Base-by-base conservation (phyloP, 2,329 filamentous ascomycete genomes). In the Aureobasidium musti region DNA sequence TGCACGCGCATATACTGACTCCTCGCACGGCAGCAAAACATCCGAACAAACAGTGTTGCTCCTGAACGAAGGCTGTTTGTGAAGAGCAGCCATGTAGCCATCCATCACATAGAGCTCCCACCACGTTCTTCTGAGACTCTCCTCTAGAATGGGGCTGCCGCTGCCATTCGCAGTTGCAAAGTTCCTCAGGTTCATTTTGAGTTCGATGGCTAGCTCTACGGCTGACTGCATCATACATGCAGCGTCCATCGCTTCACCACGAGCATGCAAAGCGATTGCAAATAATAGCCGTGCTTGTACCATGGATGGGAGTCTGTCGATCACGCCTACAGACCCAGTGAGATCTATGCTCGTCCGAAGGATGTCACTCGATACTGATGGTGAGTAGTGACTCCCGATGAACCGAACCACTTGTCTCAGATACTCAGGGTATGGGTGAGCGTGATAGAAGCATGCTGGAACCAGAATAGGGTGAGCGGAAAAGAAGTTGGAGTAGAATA, bases 91-190 rank as follows among this genome's bases (percentile, higher is more conserved):
- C 70, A 96, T 84, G 84, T 96, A 89, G 65, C 89, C 91, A 74
- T 96, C 92, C 17, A 91, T 85, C n/a, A 91, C 84, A 74, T 89
- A 94, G 45, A 91, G 73, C 72, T 86, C 92, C 93, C 93, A 97
- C 92, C 92, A 97, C 1, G 92, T 97, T 67, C 93, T 84, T 21
- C 92, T 86, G 86, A 91, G 89, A 75, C 89, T 91, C 77, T 97
- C 93, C 74, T 94, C 91, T 3, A 93, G 75, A 1, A 92, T 81
- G 0, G 86, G 82, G 67, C 89, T 86, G 5, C 86, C 86, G 33
- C 83, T 81, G 19, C 89, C 88, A 71, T 91, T 82, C 5, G 83
- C 77, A 0, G 82, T 78, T 0, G 91, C 88, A 75, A 87, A 96
- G 0, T 84, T 82, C 56, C 85, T 82, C 11, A 85, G 86, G 74